These are phyloP conservation scores for Anthoceros angustus DNA, from an alignment of 225 moss, liverwort and hornwort species.

Conservation along the genomic window DNA sequence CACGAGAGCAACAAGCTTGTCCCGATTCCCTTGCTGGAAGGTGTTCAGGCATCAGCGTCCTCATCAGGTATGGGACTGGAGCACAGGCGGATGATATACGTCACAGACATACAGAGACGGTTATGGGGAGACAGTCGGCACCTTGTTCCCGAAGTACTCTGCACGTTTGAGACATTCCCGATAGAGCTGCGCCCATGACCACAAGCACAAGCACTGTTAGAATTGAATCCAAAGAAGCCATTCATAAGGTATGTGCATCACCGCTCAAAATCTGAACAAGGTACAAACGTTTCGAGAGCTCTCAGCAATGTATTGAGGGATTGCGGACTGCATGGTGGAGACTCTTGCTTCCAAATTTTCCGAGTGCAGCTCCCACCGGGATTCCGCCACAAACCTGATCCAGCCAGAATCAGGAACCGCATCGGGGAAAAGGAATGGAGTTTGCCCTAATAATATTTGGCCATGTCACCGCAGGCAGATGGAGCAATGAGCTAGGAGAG, in stretches of 20 bases:
- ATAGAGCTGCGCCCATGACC: slow-evolving; percentile 42
- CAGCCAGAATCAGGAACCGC: no score
- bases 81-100: no score
- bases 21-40: slow-evolving; percentile 69
- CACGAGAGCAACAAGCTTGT: slow-evolving; percentile 37
- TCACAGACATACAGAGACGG: background rate
- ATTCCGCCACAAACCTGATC: no score
- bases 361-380: no score
- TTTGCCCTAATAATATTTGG: no score
- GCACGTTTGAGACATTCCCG: slow-evolving; percentile 82
- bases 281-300: slow-evolving; percentile 56
- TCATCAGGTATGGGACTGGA: slow-evolving; percentile 7
- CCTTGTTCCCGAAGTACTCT: slow-evolving; percentile 60
- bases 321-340: slow-evolving; percentile 39
- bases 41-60: slow-evolving; percentile 1
- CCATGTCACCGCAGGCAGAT: no score
- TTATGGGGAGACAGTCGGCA: slow-evolving; percentile 5
- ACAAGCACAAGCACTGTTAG: background rate
- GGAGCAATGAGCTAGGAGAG: no score
- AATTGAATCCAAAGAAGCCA: background rate
- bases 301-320: slow-evolving; percentile 65
- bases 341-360: no score
- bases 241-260: background rate
- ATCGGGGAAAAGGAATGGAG: no score
- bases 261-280: background rate